Evolutionary conservation across 331 rosid genomes (phyloP), one percentile per base, ranked within the genome.

Genomic region (Rosa hybrid): DNA sequence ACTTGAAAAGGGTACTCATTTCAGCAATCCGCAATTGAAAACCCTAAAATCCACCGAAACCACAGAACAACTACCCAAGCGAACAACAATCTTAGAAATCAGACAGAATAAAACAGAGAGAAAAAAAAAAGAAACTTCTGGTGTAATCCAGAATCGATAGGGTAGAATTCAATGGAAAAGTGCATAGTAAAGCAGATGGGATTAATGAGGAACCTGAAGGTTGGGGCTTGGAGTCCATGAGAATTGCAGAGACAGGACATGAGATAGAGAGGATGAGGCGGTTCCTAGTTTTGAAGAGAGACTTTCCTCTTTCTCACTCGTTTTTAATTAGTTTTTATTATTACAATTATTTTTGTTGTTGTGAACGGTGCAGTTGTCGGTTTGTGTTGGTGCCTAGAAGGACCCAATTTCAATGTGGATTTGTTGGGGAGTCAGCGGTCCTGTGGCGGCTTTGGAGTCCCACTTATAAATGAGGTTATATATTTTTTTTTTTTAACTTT

Each of bases 131-230:
- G 2, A 59, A 23, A 60, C 17, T 23, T 60, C 23, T 3, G 16
- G 38, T 23, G 17, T 1, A 11, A 30, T 3, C 7, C n/a, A 65
- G 23, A 41, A 18, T 41, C 6, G 7, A 68, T 68, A 20, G 7
- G 50, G 14, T 68, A 39, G 45, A 39, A 68, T 68, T 8, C 11
- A 30, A 39, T 18, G 27, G 11, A 18, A 42, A 3, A 38, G 18
- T 41, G 27, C 12, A 6, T 5, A 2, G 3, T 4, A 67, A 4
- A 38, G 27, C 3, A 41, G 21, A 65, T 34, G 71, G 21, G 71
- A 34, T 65, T 65, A 18, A 1, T 17, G 27, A 68, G 12, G 50
- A 68, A 68, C 72, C 72, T 68, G 72, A 68, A 41, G 72, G 50
- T 5, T 20, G 49, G 16, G 48, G 27, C 0, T 68, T 68, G 23